Conservation (phyloP, 805 yeast genomes). For the Hagleromyces aurorensis region DNA sequence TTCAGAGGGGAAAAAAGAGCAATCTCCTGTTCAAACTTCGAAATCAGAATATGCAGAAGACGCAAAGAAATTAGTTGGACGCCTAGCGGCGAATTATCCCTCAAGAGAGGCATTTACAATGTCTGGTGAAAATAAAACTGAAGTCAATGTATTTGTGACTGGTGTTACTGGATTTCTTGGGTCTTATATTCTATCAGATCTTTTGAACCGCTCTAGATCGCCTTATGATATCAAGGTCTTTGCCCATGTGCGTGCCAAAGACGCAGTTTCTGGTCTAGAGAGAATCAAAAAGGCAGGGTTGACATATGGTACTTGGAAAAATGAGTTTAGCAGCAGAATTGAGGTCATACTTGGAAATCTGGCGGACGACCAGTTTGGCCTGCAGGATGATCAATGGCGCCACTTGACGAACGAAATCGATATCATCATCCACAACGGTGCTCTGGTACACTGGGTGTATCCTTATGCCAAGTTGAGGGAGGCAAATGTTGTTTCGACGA, state of each 20-base stretch:
- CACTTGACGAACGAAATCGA: slow-evolving; percentile 55
- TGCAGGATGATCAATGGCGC: slow-evolving; percentile 49
- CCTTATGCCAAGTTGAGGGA: slow-evolving; percentile 87
- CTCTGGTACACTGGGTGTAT: slow-evolving; percentile 97
- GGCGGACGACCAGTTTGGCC: slow-evolving; percentile 64
- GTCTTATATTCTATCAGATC: slow-evolving; percentile 72
- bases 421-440: slow-evolving; percentile 91
- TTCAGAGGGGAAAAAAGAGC: slow-evolving; percentile 33
- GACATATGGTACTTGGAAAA: slow-evolving; percentile 65
- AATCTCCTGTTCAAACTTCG: slow-evolving; percentile 16
- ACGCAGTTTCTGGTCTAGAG: slow-evolving; percentile 59
- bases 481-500: slow-evolving; percentile 84
- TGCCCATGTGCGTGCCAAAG: slow-evolving; percentile 88
- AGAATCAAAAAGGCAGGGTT: slow-evolving; percentile 68
- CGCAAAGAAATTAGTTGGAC: slow-evolving; percentile 46
- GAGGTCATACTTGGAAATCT: slow-evolving; percentile 79
- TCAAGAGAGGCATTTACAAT: slow-evolving; percentile 32
- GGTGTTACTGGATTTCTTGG: slow-evolving; percentile 98
- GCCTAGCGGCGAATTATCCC: slow-evolving; percentile 39
- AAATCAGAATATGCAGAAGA: slow-evolving; percentile 57
- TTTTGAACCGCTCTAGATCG: slow-evolving; percentile 47
- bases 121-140: slow-evolving; percentile 28
- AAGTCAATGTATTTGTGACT: slow-evolving; percentile 68
- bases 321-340: slow-evolving; percentile 47
- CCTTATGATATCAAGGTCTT: slow-evolving; percentile 45